These are phyloP conservation scores for Albizia julibrissin DNA, from an alignment of 306 rosid species.

Conservation along the genomic window DNA sequence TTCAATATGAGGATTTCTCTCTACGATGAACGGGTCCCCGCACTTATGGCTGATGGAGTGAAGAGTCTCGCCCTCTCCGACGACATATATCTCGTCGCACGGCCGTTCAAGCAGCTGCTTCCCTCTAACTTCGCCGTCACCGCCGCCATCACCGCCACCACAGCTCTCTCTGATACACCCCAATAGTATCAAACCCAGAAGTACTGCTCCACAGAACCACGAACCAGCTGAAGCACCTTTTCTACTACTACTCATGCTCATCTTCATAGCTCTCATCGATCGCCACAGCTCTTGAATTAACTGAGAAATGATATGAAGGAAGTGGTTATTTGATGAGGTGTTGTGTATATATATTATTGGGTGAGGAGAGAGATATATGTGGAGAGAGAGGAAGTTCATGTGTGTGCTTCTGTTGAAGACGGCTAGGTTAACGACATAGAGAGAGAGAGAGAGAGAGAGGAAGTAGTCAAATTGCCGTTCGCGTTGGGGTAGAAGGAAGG, in stretches of 20 bases:
- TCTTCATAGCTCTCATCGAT: neutral
- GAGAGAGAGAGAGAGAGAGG: neutral
- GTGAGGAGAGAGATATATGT: neutral
- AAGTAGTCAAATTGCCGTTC: neutral
- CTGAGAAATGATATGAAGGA: neutral
- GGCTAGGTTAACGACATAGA: neutral
- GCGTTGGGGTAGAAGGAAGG: neutral
- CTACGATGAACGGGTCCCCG: constrained; percentile 75
- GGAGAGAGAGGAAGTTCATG: neutral
- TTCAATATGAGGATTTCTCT: constrained; percentile 83
- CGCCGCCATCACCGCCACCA: neutral
- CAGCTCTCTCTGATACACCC: constrained; percentile 55
- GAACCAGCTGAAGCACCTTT: constrained; percentile 46
- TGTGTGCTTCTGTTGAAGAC: neutral
- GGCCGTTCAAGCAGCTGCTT: constrained; percentile 40
- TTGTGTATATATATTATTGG: neutral
- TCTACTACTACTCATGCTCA: neutral
- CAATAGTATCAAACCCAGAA: constrained; percentile 53
- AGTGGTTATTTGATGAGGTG: neutral
- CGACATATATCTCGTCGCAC: constrained; percentile 60
- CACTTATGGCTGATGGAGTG: constrained; percentile 89
- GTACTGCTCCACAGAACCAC: constrained; percentile 55
- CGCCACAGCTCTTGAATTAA: neutral
- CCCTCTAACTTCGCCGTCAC: constrained; percentile 32
- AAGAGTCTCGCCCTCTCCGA: constrained; percentile 88